Conservation (phyloP, 768 basidiomycete species). For the Hygrocybe coccinea region DNA sequence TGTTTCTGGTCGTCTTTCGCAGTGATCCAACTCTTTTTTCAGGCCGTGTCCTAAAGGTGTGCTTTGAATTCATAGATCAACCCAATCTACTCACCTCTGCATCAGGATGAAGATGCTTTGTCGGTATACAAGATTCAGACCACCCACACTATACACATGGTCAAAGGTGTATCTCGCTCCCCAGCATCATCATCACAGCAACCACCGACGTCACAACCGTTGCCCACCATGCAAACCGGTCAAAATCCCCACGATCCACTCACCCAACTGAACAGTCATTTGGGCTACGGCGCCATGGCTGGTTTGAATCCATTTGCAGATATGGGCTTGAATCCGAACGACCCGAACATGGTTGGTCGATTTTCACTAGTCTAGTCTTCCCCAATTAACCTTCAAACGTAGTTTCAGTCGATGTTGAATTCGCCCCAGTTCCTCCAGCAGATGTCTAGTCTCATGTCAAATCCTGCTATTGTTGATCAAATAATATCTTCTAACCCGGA, state of each 20-base stretch:
- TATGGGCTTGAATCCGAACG: conserved; percentile 86
- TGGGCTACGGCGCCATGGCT: conserved; percentile 75
- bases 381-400: conserved; percentile 2
- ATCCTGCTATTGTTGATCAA: conserved; percentile 86
- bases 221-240: conserved; percentile 87
- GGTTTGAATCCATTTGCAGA: conserved; percentile 90
- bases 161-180: conserved; percentile 71
- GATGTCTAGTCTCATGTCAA: conserved; percentile 82
- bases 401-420: conserved; percentile 84
- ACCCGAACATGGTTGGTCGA: conserved; percentile 82
- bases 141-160: conserved; percentile 88
- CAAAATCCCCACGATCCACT: conserved; percentile 86
- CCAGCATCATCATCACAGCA: conserved; percentile 36
- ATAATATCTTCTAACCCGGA: conserved; percentile 80
- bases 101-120: conserved; percentile 75
- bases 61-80: conserved; percentile 10
- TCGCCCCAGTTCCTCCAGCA: conserved; percentile 81
- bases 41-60: conserved; percentile 74
- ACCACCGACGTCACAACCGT: conserved; percentile 47
- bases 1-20: not conserved
- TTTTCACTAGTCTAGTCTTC: not conserved
- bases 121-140: conserved; percentile 88
- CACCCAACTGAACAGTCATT: conserved; percentile 72
- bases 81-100: not conserved
- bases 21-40: not conserved